Evolutionary conservation across 1,284 basidiomycete genomes (phyloP).

Genomic region (Ceratobasidium sp.): DNA sequence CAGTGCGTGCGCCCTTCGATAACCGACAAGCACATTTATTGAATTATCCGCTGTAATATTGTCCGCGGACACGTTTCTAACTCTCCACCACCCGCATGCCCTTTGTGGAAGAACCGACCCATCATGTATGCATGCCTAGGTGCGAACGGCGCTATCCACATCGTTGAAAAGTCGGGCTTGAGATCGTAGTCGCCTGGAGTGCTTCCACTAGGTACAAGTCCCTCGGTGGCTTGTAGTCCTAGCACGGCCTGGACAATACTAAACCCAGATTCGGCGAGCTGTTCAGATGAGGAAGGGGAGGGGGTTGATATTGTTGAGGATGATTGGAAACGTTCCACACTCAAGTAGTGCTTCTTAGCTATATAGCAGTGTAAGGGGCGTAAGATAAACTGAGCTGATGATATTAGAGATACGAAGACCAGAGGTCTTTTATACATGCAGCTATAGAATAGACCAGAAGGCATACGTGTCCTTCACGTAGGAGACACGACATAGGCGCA

Average conservation of each 20-base stretch:
- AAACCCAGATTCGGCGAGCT: conserved; percentile 64
- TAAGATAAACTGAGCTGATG: no score
- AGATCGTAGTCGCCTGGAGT: conserved; percentile 69
- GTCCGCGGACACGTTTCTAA: conserved; percentile 70
- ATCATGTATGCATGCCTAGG: conserved; percentile 70
- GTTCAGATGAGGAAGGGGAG: background rate
- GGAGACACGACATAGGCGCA: no score
- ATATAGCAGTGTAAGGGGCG: no score
- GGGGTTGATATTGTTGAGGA: no score
- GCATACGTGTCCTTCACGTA: no score
- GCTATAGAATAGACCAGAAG: no score
- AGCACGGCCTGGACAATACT: conserved; percentile 62
- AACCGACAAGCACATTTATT: conserved; percentile 56
- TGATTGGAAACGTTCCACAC: no score
- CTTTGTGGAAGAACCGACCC: conserved; percentile 75
- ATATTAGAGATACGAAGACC: no score
- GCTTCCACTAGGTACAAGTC: conserved; percentile 58
- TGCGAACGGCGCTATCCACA: conserved; percentile 68
- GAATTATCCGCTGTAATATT: conserved; percentile 64
- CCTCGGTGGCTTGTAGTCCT: conserved; percentile 61
- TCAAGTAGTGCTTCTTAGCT: no score
- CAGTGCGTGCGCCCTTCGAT: no score
- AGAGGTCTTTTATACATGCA: no score
- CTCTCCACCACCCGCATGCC: conserved; percentile 57
- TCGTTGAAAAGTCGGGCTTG: conserved; percentile 66